Conservation (phyloP, 2,329 filamentous ascomycete species). For the Colletotrichum tropicale region DNA sequence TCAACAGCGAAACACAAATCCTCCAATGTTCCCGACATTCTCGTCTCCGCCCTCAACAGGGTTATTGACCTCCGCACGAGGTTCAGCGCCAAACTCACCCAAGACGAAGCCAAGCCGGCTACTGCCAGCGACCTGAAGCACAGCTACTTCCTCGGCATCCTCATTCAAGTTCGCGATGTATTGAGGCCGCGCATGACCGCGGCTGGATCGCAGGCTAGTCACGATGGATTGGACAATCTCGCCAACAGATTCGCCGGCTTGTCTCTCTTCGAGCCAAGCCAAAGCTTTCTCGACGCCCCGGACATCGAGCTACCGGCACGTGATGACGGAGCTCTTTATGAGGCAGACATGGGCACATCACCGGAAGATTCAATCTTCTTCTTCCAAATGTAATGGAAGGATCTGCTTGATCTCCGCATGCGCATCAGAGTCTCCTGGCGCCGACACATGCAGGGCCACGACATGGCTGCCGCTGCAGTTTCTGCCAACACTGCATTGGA, state of each 20-base stretch:
- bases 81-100: slow-evolving; percentile 26
- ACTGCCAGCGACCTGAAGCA: slow-evolving; percentile 30
- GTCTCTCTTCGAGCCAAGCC: slow-evolving; percentile 39
- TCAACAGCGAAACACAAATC: slow-evolving; percentile 22
- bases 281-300: slow-evolving; percentile 37
- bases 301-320: slow-evolving; percentile 23
- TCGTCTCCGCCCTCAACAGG: slow-evolving; percentile 35
- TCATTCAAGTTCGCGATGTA: slow-evolving; percentile 35
- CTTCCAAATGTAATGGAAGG: slow-evolving; percentile 29
- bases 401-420: slow-evolving; percentile 31
- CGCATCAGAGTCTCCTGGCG: slow-evolving; percentile 34
- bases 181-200: slow-evolving; percentile 32
- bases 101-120: slow-evolving; percentile 20
- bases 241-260: slow-evolving; percentile 33
- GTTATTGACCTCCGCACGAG: slow-evolving; percentile 37
- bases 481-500: slow-evolving; percentile 39
- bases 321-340: slow-evolving; percentile 27
- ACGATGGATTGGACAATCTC: background rate
- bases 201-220: background rate
- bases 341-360: slow-evolving; percentile 24
- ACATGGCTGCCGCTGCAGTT: slow-evolving; percentile 35
- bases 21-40: slow-evolving; percentile 29
- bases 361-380: slow-evolving; percentile 30
- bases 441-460: slow-evolving; percentile 25
- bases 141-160: slow-evolving; percentile 34